These are phyloP conservation scores for Boletus semigastroideus DNA, from an alignment of 1,284 basidiomycete genomes.

Conservation along the genomic window DNA sequence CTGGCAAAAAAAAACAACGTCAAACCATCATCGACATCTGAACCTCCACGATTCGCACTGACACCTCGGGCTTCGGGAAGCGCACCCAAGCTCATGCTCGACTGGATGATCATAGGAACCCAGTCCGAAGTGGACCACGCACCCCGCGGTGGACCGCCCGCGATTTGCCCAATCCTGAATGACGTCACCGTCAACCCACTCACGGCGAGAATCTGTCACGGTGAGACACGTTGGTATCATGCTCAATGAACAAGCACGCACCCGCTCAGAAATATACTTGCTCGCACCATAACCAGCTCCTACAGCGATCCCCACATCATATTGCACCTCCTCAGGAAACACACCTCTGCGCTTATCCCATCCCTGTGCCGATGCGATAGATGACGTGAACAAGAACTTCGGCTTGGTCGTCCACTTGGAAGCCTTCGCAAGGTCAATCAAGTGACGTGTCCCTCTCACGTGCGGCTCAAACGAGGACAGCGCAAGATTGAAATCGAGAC, in stretches of 20 bases:
- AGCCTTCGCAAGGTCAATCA: conserved; percentile 7
- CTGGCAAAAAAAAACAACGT: conserved; percentile 8
- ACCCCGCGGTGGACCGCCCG: conserved; percentile 25
- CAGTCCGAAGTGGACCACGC: conserved; percentile 36
- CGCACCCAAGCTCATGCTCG: conserved; percentile 23
- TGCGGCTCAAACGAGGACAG: neutral
- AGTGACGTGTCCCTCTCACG: conserved; percentile 1
- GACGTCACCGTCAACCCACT: conserved; percentile 26
- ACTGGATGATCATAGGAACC: conserved; percentile 34
- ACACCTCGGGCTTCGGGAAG: conserved; percentile 12
- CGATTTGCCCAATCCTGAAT: conserved; percentile 35
- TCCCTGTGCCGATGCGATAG: conserved; percentile 4
- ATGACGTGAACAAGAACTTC: conserved; percentile 12
- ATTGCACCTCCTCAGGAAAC: conserved; percentile 8
- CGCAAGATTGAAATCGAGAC: conserved; percentile 12
- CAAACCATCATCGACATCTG: neutral
- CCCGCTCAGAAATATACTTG: conserved; percentile 13
- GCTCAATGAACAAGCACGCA: neutral
- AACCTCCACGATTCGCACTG: conserved; percentile 1
- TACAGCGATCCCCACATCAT: conserved; percentile 1
- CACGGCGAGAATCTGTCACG: conserved; percentile 23
- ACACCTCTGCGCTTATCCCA: conserved; percentile 1
- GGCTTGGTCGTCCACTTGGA: neutral
- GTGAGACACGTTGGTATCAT: neutral
- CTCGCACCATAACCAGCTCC: conserved; percentile 8